Conservation (phyloP, 306 rosid species). For the Senna siamea region DNA sequence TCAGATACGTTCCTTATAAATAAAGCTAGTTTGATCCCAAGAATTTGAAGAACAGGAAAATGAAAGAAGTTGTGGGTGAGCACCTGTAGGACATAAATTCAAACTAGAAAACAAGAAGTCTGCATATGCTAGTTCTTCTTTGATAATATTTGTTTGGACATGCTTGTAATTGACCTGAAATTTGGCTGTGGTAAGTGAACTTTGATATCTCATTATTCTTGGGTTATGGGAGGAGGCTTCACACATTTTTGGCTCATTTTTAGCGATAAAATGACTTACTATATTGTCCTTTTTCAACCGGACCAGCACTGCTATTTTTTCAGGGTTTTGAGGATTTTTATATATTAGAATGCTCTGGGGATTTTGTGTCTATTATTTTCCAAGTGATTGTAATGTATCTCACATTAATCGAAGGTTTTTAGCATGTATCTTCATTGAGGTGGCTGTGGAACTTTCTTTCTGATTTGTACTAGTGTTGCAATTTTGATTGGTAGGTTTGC, state of each 20-base stretch:
- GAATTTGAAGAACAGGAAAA: background rate
- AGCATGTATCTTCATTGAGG: constrained; percentile 16
- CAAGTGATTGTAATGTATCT: background rate
- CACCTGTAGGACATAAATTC: background rate
- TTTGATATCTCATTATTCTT: background rate
- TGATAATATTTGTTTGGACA: background rate
- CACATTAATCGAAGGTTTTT: background rate
- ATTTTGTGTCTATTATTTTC: background rate
- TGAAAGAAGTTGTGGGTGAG: background rate
- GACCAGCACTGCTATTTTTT: background rate
- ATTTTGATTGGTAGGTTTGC: constrained; percentile 77
- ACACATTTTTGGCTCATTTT: background rate
- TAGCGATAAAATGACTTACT: background rate
- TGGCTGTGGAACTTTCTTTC: constrained; percentile 24
- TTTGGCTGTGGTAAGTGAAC: background rate
- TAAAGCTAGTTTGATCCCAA: background rate
- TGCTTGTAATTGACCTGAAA: constrained; percentile 2
- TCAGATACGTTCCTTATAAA: background rate
- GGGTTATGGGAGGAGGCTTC: background rate
- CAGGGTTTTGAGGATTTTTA: constrained; percentile 23
- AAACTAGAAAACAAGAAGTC: background rate
- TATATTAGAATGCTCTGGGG: constrained; percentile 3
- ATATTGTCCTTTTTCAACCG: background rate
- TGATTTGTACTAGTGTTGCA: constrained; percentile 33
- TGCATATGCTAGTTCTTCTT: background rate